Percentiles rank a stretch among this genome's conserved stretches.
Evolutionary conservation across 208 protist genomes (phyloP).

Genomic region (Trypanosoma avium): DNA sequence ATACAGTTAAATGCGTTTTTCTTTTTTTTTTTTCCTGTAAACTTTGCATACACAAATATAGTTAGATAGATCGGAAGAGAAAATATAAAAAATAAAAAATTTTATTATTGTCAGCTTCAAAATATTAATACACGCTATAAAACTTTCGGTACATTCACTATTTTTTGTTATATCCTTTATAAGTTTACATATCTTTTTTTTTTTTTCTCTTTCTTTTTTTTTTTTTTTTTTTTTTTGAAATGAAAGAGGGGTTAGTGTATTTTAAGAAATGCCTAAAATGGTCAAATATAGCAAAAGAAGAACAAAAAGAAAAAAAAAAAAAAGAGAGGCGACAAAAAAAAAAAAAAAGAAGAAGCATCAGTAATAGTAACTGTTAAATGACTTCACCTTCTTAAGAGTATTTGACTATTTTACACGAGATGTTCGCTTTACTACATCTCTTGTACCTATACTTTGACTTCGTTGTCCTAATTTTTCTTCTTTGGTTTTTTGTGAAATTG

Average conservation of each 20-base stretch:
- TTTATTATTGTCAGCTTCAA: neutral
- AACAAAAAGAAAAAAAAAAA: neutral
- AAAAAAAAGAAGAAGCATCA: neutral
- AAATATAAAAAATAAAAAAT: neutral
- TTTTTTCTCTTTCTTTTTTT: slow-evolving; percentile 3
- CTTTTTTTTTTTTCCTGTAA: too few species aligned
- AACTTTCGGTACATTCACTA: neutral
- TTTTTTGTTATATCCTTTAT: neutral
- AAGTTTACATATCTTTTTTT: neutral
- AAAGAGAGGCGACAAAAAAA: neutral
- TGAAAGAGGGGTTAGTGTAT: neutral
- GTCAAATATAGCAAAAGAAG: neutral
- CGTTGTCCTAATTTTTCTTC: slow-evolving; percentile 9
- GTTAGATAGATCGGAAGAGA: too few species aligned
- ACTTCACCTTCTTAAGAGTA: neutral
- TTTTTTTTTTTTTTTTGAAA: slow-evolving; percentile 3
- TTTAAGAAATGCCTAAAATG: neutral
- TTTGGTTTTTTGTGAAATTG: slow-evolving; percentile 11
- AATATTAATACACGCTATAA: neutral
- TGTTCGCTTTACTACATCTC: too few species aligned
- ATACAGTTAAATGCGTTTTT: too few species aligned
- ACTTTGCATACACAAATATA: too few species aligned
- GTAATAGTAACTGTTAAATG: neutral
- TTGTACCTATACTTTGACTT: too few species aligned
- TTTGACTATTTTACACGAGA: neutral